Base-by-base conservation (phyloP, 2,329 filamentous ascomycete genomes). In the Amesomyces nigricolor region DNA sequence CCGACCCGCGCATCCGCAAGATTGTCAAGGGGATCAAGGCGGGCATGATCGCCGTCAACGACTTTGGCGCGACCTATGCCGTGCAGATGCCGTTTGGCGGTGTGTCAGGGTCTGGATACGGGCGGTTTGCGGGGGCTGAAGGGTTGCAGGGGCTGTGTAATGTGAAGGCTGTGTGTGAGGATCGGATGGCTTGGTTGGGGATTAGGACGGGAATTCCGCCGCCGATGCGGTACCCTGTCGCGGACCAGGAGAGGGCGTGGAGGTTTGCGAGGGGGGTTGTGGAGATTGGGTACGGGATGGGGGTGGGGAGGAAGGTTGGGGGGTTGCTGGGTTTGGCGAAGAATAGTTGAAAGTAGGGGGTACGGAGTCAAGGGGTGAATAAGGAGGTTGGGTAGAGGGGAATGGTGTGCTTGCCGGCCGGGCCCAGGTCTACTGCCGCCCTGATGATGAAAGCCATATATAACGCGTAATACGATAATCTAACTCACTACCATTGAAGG, bases 81-180 rank as follows among this genome's bases (percentile, higher is more conserved):
- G 91, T 95, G 7, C 91, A 96, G 72, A 74, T 99, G 39, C 94
- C 94, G 0, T 99, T 99, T 71, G 94, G 94, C 38, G 94, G 91
- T 52, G 84, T 89, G n/a, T 84, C 82, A 56, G 92, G 91, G 1
- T 95, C 88, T 22, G 94, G 89, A 0, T 97, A 97, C 69, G 94
- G 94, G 1, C 80, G 92, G 2, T 99, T 99, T 72, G 92, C 90
- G 0, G 94, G 91, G 22, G 85, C 88, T 62, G 94, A 99, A 69
- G 94, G 94, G 0, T 73, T 99, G 19, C 79, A 89, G 37, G 86
- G 85, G 3, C 68, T 99, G 53, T 96, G 90, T 71, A 96, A 97
- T 71, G 71, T 85, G 61, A 99, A 99, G 76, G 84, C 87, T 54
- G 76, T 99, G 32, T 96, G 91, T 66, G 78, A 84, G 59, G 94